Base-by-base conservation (phyloP, 73 alveolate genomes). In the Paramecium tetraurelia region DNA sequence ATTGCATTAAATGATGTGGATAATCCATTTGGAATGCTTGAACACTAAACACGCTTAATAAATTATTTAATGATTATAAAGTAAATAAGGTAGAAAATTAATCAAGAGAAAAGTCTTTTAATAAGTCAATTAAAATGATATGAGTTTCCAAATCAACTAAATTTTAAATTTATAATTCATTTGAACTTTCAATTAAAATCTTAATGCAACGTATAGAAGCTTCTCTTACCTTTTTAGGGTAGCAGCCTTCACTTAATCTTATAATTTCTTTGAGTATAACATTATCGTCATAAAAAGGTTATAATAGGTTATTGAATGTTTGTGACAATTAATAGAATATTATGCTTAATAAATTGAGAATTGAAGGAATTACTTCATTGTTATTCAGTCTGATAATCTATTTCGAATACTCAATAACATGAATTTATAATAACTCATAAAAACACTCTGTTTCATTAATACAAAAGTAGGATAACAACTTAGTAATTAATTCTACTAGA, bases 71-170 rank as follows among this genome's bases (percentile, higher is more conserved):
- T 22, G 84, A 63, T 27, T 33, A 33, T 27, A 63, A n/a, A 27
- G 27, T 33, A 27, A 22, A 63, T 63, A 63, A 27, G 24, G 46
- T 27, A 63, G 41, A 33, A 12, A 31, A 33, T 12, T 24, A 27
- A 33, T 63, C 84, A 31, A 63, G 46, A 27, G 50, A 63, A 31
- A 31, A 63, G 24, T 27, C 46, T 63, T 63, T 63, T 27, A 33
- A 63, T 63, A 63, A 63, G 14, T 63, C 50, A 3, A 63, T 10
- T 12, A 63, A 33, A 3, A 63, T 63, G 11, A 63, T 27, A 33
- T 63, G 84, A 63, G 84, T 12, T 31, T 63, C 84, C 27, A 63
- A 63, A 22, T 63, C 84, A 63, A 63, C 46, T 63, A 63, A 63
- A 63, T 63, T 63, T 8, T 63, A 63, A 12, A 63, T 63, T 63